Conservation (phyloP, 2,329 filamentous ascomycete species). For the Xylaria digitata region DNA sequence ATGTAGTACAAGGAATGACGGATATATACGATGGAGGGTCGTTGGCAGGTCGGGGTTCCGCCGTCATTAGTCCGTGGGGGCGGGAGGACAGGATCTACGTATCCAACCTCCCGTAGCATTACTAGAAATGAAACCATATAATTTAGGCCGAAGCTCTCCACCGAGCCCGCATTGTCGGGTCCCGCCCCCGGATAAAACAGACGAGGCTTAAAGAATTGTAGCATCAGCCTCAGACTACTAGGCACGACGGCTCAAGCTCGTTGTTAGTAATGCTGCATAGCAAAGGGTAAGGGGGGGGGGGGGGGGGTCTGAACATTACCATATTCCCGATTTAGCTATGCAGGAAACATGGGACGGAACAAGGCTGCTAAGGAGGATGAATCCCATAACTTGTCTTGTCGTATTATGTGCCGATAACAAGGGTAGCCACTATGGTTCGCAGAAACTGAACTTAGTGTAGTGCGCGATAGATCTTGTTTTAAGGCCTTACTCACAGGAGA, state of each 20-base stretch:
- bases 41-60: slow-evolving; percentile 2
- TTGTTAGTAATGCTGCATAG: not conserved
- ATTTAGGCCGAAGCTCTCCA: not conserved
- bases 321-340: not conserved
- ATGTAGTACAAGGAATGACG: not conserved
- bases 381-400: not conserved
- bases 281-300: not conserved
- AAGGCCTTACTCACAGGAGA: not conserved
- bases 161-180: not conserved
- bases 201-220: not conserved
- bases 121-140: not conserved
- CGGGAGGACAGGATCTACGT: not conserved
- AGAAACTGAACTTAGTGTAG: too few species aligned
- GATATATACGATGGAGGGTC: not conserved
- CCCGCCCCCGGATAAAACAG: not conserved
- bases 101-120: not conserved
- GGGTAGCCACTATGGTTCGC: not conserved
- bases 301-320: too few species aligned
- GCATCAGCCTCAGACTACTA: not conserved
- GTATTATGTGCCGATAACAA: not conserved
- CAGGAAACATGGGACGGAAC: not conserved
- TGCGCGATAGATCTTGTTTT: not conserved
- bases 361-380: not conserved
- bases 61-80: slow-evolving; percentile 7
- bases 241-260: too few species aligned